These are phyloP conservation scores for Paramecium octaurelia DNA, from an alignment of 73 alveolate genomes.

Conservation along the genomic window DNA sequence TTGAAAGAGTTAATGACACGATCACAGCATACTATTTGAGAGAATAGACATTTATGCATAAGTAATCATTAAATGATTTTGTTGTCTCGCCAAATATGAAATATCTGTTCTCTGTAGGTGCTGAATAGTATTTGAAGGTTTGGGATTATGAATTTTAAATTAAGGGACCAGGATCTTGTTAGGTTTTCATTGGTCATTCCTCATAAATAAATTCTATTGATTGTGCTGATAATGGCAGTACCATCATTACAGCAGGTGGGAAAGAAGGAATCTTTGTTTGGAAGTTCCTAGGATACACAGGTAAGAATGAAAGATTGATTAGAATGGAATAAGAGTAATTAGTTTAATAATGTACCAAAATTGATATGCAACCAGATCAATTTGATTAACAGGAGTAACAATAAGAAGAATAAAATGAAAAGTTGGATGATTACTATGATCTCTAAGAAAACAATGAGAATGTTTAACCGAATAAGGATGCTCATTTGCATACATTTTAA, in stretches of 20 bases:
- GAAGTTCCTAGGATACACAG: conserved; percentile 61
- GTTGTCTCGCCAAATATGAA: conserved; percentile 42
- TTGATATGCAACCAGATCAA: conserved; percentile 20
- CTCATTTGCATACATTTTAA: background rate
- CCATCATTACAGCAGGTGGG: conserved; percentile 63
- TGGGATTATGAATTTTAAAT: conserved; percentile 63
- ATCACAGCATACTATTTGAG: conserved; percentile 45
- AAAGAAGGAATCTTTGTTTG: conserved; percentile 67
- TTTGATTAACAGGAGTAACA: background rate
- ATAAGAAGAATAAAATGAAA: background rate
- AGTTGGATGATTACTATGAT: conserved; percentile 11
- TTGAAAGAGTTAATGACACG: conserved; percentile 47
- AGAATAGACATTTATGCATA: conserved; percentile 52
- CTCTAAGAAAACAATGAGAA: background rate
- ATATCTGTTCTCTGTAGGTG: conserved; percentile 58
- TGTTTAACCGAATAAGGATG: background rate
- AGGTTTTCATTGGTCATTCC: conserved; percentile 48
- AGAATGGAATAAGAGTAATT: conserved; percentile 26
- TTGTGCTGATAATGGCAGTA: conserved; percentile 52
- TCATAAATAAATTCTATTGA: conserved; percentile 37
- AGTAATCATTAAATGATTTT: conserved; percentile 43
- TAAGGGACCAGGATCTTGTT: conserved; percentile 61
- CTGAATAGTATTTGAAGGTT: conserved; percentile 33
- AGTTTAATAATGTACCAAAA: background rate
- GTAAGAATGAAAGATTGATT: conserved; percentile 48